Evolutionary conservation across 805 yeast genomes (phyloP), one percentile per base, ranked within the genome.

Genomic region (Candida yuanshanica): DNA sequence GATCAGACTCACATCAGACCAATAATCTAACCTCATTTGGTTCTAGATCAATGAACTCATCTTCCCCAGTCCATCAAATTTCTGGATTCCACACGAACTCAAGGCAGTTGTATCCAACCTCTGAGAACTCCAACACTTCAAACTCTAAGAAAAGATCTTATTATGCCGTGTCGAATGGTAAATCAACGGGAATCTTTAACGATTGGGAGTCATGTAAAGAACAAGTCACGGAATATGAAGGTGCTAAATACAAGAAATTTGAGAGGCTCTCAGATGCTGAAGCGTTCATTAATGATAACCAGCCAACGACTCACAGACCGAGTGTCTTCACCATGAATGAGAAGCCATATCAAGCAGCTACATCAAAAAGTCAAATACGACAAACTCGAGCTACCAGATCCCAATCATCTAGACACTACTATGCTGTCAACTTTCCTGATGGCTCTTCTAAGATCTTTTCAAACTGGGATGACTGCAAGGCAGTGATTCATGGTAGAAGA

Each of bases 141-240:
- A 11, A 33, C 1, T 16, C 26, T 10, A 34, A 38, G 23, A 43
- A 37, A 16, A 17, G 12, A 8, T 16, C 25, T 8, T 74, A 50
- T 48, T 80, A 80, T 46, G 85, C 83, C 0, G 85, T 80, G 1
- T 65, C 62, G 10, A 62, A 60, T 7, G 86, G 87, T 2, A 62
- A 75, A 13, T 42, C 42, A 1, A 52, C 62, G 2, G 95, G 95
- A 1, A 64, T 87, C 1, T 87, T 63, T 56, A 49, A 41, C 7
- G 60, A 58, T 20, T 88, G 96, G 96, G 53, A 56, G 2, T 74
- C 69, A 3, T 77, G 83, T 45, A 63, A 70, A 39, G 42, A 48
- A 0, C 73, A 76, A 35, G 82, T 79, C 1, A 50, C 52, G 7
- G 86, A 89, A 1, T 36, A n/a, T n/a, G 21, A 18, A 7, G 49